These are phyloP conservation scores for Citrus reticulata DNA, from an alignment of 345 rosid genomes.

Conservation along the genomic window DNA sequence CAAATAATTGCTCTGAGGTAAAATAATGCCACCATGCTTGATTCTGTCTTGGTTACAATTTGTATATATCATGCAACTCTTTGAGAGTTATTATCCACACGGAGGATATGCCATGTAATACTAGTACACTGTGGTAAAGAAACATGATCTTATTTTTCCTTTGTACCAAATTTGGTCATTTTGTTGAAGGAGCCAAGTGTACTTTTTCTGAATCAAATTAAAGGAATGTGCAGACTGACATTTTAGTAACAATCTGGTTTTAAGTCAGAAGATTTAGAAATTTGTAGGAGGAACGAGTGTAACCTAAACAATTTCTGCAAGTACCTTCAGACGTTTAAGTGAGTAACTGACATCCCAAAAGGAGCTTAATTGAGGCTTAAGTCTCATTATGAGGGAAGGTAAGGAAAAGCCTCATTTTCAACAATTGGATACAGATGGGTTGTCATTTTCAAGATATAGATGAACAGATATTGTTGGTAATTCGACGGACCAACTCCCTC, in stretches of 20 bases:
- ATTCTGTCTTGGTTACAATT: neutral
- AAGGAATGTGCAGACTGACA: neutral
- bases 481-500: no score
- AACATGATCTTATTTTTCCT: neutral
- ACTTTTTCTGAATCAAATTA: constrained; percentile 2
- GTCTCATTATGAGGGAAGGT: neutral
- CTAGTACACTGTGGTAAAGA: neutral
- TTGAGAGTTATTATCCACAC: neutral
- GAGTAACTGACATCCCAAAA: neutral
- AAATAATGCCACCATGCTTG: constrained; percentile 21
- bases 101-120: constrained; percentile 1
- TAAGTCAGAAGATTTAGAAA: neutral
- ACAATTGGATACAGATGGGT: neutral
- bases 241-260: neutral
- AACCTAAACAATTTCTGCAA: neutral
- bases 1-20: constrained; percentile 70
- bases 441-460: neutral
- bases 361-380: neutral
- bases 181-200: neutral
- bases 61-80: neutral
- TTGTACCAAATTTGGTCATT: neutral
- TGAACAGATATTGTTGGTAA: neutral
- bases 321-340: neutral
- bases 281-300: neutral
- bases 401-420: neutral